Conservation (phyloP, 208 protist genomes). For the Vickermania ingenoplastis region DNA sequence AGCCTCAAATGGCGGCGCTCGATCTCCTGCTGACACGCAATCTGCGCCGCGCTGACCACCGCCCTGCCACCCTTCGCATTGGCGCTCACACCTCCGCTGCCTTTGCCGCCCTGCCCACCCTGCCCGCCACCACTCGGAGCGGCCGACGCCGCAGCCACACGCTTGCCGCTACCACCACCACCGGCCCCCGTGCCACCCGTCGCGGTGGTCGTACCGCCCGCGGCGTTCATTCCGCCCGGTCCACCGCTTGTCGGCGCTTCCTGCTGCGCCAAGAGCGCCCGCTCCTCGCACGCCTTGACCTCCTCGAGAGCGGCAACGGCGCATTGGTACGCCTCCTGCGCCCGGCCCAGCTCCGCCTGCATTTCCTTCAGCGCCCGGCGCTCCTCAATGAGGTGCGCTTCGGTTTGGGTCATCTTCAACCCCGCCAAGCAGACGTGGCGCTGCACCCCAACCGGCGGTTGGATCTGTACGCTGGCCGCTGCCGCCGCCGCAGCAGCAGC, state of each 20-base stretch:
- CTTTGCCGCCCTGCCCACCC: background rate
- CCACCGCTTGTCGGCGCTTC: too few relatives aligned
- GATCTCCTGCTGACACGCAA: slow-evolving; percentile 1
- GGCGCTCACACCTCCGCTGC: background rate
- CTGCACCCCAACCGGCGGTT: slow-evolving; percentile 4
- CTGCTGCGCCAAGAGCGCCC: background rate
- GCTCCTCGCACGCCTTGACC: background rate
- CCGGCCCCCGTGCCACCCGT: background rate
- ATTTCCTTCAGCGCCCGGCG: background rate
- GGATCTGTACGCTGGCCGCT: background rate
- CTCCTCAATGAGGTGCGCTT: background rate
- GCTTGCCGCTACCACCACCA: background rate
- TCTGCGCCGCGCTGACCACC: background rate
- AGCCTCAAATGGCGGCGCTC: background rate
- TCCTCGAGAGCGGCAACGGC: background rate
- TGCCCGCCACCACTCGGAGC: background rate
- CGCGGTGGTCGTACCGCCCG: too few relatives aligned
- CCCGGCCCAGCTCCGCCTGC: slow-evolving; percentile 7
- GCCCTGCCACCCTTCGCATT: slow-evolving; percentile 1
- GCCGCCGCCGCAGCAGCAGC: background rate
- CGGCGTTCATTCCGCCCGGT: too few relatives aligned
- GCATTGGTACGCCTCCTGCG: slow-evolving; percentile 4
- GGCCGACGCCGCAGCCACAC: background rate
- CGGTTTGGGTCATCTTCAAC: slow-evolving; percentile 3
- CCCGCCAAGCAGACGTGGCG: slow-evolving; percentile 3